Evolutionary conservation across 805 yeast species (phyloP).

Genomic region (Candida methanosorbosa): DNA sequence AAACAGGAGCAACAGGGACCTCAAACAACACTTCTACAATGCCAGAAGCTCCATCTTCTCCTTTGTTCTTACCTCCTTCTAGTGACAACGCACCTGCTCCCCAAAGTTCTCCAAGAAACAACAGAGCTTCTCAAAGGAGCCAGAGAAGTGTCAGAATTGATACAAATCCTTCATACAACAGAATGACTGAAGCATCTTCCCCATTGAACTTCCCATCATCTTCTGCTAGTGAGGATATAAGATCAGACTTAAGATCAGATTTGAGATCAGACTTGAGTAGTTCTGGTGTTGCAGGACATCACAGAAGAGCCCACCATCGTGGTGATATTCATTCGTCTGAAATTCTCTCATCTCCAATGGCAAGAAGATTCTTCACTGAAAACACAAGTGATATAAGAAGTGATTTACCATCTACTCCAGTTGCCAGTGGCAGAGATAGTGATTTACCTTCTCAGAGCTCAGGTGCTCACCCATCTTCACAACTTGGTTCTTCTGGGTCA

Average conservation of each 20-base stretch:
- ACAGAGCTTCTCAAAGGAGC: constrained; percentile 1
- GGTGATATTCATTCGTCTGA: constrained; percentile 75
- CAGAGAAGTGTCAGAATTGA: too few species aligned
- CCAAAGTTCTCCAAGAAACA: constrained; percentile 2
- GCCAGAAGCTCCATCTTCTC: constrained; percentile 44
- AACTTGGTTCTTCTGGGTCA: constrained; percentile 12
- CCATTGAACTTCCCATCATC: constrained; percentile 43
- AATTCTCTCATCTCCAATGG: constrained; percentile 55
- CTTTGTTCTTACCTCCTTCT: constrained; percentile 43
- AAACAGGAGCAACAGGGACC: constrained; percentile 6
- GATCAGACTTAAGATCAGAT: constrained; percentile 47
- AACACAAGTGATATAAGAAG: constrained; percentile 10
- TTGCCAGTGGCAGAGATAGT: constrained; percentile 12
- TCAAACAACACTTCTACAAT: constrained; percentile 6
- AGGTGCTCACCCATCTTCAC: constrained; percentile 9
- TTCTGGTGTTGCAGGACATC: constrained; percentile 32
- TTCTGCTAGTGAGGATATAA: constrained; percentile 30
- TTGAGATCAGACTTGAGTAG: constrained; percentile 33
- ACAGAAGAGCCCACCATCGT: constrained; percentile 47
- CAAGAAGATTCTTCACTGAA: constrained; percentile 53
- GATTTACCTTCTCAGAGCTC: constrained; percentile 14
- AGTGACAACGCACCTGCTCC: constrained; percentile 21
- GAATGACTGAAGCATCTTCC: constrained; percentile 28
- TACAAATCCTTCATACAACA: constrained; percentile 3
- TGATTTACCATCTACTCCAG: constrained; percentile 19